These are phyloP conservation scores for Paraphoma chrysanthemicola DNA, from an alignment of 2,329 filamentous ascomycete species.

Conservation along the genomic window DNA sequence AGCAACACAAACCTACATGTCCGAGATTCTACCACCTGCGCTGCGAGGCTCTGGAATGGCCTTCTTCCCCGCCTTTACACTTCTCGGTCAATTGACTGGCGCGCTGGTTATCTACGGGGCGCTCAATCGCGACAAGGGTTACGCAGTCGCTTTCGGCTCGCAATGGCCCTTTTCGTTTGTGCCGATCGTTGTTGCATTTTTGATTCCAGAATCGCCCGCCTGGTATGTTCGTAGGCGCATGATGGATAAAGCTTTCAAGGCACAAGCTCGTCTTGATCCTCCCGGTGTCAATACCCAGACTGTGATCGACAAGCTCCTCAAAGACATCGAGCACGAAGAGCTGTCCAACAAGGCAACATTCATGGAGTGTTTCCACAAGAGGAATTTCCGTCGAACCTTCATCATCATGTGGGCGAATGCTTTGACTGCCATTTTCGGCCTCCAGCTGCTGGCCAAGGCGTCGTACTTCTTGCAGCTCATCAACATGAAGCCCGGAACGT, in stretches of 20 bases:
- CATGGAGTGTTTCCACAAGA: conserved; percentile 45
- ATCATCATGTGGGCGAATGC: conserved; percentile 47
- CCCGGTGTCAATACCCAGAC: conserved; percentile 39
- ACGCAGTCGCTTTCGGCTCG: conserved; percentile 52
- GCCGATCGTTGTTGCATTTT: conserved; percentile 51
- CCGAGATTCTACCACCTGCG: conserved; percentile 56
- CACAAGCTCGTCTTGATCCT: conserved; percentile 60
- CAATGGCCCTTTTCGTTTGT: conserved; percentile 56
- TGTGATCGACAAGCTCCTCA: conserved; percentile 33
- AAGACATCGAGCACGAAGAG: conserved; percentile 34
- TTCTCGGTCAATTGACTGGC: conserved; percentile 58
- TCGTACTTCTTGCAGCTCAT: conserved; percentile 45
- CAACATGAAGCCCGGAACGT: conserved; percentile 34
- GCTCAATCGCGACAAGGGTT: conserved; percentile 41
- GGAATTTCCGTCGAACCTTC: conserved; percentile 45
- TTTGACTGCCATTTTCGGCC: conserved; percentile 43
- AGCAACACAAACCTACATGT: conserved; percentile 55
- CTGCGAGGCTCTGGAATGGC: conserved; percentile 58
- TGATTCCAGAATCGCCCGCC: conserved; percentile 61
- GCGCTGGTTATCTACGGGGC: conserved; percentile 47
- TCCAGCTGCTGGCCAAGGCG: conserved; percentile 43
- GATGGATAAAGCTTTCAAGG: conserved; percentile 51
- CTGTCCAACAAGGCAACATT: conserved; percentile 32
- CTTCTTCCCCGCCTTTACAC: conserved; percentile 58
- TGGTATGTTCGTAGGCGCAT: conserved; percentile 53